Base-by-base conservation (phyloP, 768 basidiomycete species). In the Porpolomopsis calyptriformis region DNA sequence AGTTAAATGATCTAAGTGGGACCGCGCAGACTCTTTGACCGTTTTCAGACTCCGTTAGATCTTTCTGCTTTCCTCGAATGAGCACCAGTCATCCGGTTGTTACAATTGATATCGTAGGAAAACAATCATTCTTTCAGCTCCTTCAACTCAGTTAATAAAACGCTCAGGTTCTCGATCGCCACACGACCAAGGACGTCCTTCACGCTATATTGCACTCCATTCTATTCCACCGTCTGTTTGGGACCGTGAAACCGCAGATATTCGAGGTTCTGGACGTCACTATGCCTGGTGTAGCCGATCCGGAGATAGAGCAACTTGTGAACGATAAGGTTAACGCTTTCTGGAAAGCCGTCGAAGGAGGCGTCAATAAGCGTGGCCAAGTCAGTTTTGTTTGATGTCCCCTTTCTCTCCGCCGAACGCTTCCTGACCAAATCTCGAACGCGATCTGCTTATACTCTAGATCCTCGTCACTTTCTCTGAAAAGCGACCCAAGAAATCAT, bases 241-340 rank as follows among this genome's bases (percentile, higher is more conserved):
- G 87, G 2, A 79, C 77, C 0, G 73, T 90, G 35, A 85, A 81
- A 53, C 82, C 88, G 0, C 74, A 75, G 53, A 80, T 72, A 2
- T 81, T 84, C 49, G 87, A 90, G 47, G 79, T 90, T 0, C 70
- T 88, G 9, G 87, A 90, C 59, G 78, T 91, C 18, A 88, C 86
- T 1, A 82, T 91, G 80, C 87, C 87, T 2, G 87, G 81, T 4
- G 82, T 91, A 10, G 74, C 77, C 10, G 87, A 90, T 60, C 65
- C 72, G 0, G 76, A 76, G 40, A 85, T 82, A 63, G 79, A 85
- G 58, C 71, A 70, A 36, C 73, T 87, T 20, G 72, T 91, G 19
- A 73, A 78, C 42, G 77, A 84, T 19, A 88, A 85, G 55, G 85
- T 89, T 2, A 82, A 85, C 47, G 60, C 68, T 1, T 87, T 90